phyloP scores from a whole-genome alignment of 2,329 filamentous ascomycete species.

The Calonectria pauciramosa region DNA sequence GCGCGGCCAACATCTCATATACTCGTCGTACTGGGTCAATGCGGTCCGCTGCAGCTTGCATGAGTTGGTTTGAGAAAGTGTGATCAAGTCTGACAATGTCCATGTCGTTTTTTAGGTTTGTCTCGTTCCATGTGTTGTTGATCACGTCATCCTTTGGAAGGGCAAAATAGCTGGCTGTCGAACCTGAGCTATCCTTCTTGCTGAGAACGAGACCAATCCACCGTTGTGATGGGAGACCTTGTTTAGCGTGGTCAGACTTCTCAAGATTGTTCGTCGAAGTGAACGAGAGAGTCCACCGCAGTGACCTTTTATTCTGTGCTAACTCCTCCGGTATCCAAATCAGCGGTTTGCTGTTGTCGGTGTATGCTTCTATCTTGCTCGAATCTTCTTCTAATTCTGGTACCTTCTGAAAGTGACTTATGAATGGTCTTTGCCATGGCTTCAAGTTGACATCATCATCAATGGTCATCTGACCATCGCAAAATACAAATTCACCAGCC shows the following conservation, averaged over 20 bases:
- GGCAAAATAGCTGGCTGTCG: neutral
- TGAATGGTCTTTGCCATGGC: neutral
- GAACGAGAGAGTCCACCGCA: neutral
- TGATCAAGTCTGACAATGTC: neutral
- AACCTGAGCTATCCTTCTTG: neutral
- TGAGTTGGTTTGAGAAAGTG: neutral
- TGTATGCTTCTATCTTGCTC: neutral
- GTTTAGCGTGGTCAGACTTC: neutral
- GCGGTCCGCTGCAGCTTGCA: neutral
- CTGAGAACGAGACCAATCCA: neutral
- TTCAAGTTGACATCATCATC: neutral
- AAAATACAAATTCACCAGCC: neutral
- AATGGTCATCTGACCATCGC: neutral
- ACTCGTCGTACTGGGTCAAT: neutral
- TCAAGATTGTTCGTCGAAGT: neutral
- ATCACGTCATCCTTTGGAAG: neutral
- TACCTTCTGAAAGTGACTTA: neutral
- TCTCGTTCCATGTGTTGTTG: neutral
- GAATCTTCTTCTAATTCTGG: neutral
- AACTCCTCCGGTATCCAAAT: neutral
- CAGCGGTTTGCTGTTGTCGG: neutral
- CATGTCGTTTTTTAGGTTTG: neutral
- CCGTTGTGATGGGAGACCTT: neutral
- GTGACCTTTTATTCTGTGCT: neutral
- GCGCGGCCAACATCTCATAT: neutral